Base-by-base conservation (phyloP, 2,329 filamentous ascomycete species). In the Xylaria sp. region DNA sequence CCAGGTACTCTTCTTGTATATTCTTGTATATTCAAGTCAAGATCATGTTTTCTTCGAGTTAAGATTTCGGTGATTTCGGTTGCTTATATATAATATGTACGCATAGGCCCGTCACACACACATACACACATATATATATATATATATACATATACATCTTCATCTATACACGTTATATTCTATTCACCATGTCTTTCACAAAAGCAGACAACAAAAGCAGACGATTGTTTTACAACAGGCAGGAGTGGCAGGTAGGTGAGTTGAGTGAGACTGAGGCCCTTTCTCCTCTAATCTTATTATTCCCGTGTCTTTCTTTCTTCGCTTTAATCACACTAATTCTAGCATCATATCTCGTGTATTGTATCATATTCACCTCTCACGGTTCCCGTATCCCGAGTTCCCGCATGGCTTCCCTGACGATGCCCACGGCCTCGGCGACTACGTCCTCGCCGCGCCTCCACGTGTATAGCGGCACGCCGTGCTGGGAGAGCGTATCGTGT, bases 391-490 rank as follows among this genome's bases (percentile, higher is more conserved):
- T 23, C 15, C 70, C 80, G 78, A 86, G 81, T 44, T 84, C 81
- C 66, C 76, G 80, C 75, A 89, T 74, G 37, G 85, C 86, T 69
- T 85, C 83, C 78, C 86, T 85, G 3, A 94, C 88, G 67, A 94
- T 85, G 15, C 84, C 87, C 63, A 90, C 84, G 2, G 91, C 90
- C 78, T 92, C 90, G 0, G 84, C 83, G 65, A 88, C 84, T 8
- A 93, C 91, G 81, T 96, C 93, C 34, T 85, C 83, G 0, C 93
- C 93, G 12, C 86, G 87, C 51, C 91, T 85, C 93, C 93, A 96
- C 23, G 87, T 93, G 71, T 92, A 88, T 44, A 96, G 78, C 72
- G 86, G 82, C 0, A 96, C 91, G 3, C 91, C 91, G 48, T 89
- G 83, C 5, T 84, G 82, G n/a, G 88, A 87, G 10, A 95, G 83